A percentile compares a stretch with the other conserved stretches of the same genome.
Evolutionary conservation across 2,329 filamentous ascomycete genomes (phyloP).

Genomic region (Penicillium palitans): DNA sequence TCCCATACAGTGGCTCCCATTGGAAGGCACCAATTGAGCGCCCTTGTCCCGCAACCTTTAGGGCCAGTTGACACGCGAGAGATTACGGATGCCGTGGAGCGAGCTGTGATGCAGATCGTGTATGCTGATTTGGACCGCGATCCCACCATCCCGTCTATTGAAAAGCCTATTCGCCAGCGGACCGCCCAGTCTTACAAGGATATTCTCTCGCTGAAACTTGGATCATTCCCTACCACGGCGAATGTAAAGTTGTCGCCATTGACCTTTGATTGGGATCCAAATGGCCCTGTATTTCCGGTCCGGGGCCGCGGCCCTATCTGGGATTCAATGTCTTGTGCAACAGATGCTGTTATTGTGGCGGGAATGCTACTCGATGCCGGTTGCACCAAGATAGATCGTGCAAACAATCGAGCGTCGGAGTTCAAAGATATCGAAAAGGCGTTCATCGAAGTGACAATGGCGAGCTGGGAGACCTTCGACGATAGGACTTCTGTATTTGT

Average conservation of each 20-base stretch:
- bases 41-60: not conserved
- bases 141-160: slow-evolving; percentile 19
- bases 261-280: slow-evolving; percentile 19
- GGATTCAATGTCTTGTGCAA: slow-evolving; percentile 22
- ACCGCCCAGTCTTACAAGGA: slow-evolving; percentile 18
- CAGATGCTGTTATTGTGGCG: slow-evolving; percentile 38
- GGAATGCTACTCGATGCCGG: slow-evolving; percentile 40
- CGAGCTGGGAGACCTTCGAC: slow-evolving; percentile 32
- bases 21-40: not conserved
- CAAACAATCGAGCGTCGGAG: slow-evolving; percentile 12
- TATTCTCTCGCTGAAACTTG: slow-evolving; percentile 21
- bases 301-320: slow-evolving; percentile 37
- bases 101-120: slow-evolving; percentile 27
- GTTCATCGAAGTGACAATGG: slow-evolving; percentile 31
- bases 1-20: not conserved
- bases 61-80: not conserved
- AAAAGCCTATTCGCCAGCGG: slow-evolving; percentile 8
- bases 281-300: slow-evolving; percentile 24
- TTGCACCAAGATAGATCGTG: slow-evolving; percentile 35
- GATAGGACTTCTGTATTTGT: slow-evolving; percentile 9
- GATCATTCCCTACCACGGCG: slow-evolving; percentile 15
- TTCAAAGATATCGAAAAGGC: slow-evolving; percentile 24
- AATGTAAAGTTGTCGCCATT: slow-evolving; percentile 19
- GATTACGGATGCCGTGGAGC: slow-evolving; percentile 27
- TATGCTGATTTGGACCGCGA: slow-evolving; percentile 36